phyloP scores from a whole-genome alignment of 805 yeast species.

The Tetrapisispora phaffii region DNA sequence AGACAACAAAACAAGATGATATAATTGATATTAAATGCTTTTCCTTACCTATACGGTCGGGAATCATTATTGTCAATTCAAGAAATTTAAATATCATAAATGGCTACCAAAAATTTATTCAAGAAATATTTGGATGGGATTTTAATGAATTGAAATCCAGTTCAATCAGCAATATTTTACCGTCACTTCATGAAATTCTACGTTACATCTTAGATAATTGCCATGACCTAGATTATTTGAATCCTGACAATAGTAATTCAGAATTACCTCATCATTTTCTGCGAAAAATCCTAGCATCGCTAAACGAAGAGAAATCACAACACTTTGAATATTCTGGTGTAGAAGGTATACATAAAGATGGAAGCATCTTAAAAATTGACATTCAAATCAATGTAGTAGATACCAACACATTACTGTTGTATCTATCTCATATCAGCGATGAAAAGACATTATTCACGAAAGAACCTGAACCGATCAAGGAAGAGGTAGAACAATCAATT shows the following conservation, averaged over 20 bases:
- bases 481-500: neutral
- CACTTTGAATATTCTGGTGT: constrained; percentile 57
- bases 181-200: constrained; percentile 37
- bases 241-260: constrained; percentile 44
- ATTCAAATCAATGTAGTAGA: constrained; percentile 67
- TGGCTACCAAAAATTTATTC: constrained; percentile 61
- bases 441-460: neutral
- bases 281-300: constrained; percentile 48
- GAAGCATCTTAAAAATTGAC: constrained; percentile 56
- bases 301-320: constrained; percentile 34
- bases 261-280: constrained; percentile 87
- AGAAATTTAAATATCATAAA: constrained; percentile 40
- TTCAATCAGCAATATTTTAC: constrained; percentile 37
- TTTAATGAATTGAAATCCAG: constrained; percentile 33
- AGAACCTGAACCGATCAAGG: neutral
- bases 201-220: constrained; percentile 24
- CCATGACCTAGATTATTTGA: constrained; percentile 29
- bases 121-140: constrained; percentile 58
- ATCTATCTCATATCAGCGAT: constrained; percentile 47
- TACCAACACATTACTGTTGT: constrained; percentile 49
- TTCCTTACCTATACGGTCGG: constrained; percentile 70
- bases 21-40: constrained; percentile 47
- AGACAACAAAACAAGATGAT: constrained; percentile 41
- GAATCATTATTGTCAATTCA: constrained; percentile 55
- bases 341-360: constrained; percentile 59